Evolutionary conservation across 306 rosid genomes (phyloP), one percentile per base, ranked within the genome.

Genomic region (Prunus mongolica): DNA sequence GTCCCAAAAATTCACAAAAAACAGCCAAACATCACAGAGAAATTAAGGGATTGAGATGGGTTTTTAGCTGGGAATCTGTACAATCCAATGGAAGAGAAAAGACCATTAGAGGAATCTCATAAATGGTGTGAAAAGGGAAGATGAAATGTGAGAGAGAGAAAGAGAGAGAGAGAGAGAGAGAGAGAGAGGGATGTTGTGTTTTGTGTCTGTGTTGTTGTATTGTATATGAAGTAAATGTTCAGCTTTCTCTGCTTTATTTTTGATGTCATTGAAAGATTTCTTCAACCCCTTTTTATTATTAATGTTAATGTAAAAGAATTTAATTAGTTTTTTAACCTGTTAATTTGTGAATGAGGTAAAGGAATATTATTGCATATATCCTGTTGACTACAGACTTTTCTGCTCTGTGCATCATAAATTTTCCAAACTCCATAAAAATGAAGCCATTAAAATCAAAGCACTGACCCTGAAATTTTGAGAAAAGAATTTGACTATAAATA

Each of bases 21-120:
- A 82, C 47, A 88, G 50, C 66, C 73, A 69, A 77, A 88, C 64
- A 88, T 50, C 50, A 88, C 80, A 73, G 78, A 74, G 72, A 88
- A 92, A 80, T 80, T 82, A 72, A 74, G 79, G 61, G 82, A 88
- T 91, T 91, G 83, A 80, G 89, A 84, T 71, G 85, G 74, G 88
- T 84, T 84, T 77, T 19, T 70, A 79, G 62, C 77, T 85, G 76
- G 82, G 79, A 84, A 79, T 80, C 82, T 82, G 87, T 73, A 83
- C 81, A 92, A 89, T 87, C 86, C 87, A 90, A 89, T 82, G 84
- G 99, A 88, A 91, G 84, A 79, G 89, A 90, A 85, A 87, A 84
- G 86, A 82, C 76, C 86, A 89, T 79, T 85, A 78, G 67, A 87
- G 92, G 96, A 92, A 92, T 96, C 91, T 89, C 88, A 85, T 22